Conservation (phyloP, 192 early-diverging fungal species). For the Rhizophagus prolifer region DNA sequence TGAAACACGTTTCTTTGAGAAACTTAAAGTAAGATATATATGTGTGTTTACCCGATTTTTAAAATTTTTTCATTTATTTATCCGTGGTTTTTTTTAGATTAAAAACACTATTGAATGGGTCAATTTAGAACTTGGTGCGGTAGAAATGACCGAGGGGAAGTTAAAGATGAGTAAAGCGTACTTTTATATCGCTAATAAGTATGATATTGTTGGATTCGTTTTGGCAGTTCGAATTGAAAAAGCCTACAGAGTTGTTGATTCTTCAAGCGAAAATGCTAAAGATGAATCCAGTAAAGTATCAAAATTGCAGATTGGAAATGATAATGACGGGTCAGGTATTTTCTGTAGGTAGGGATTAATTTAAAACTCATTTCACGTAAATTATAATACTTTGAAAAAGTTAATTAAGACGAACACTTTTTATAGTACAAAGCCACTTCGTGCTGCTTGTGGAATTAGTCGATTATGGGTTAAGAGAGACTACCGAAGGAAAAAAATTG, state of each 20-base stretch:
- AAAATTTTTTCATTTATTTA: not conserved
- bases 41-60: not conserved
- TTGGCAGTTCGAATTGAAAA: conserved; percentile 41
- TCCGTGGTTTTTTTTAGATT: conserved; percentile 26
- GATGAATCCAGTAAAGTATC: not conserved
- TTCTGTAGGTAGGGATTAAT: not conserved
- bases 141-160: conserved; percentile 37
- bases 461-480: conserved; percentile 47
- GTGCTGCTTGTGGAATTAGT: conserved; percentile 47
- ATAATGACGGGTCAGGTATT: conserved; percentile 33
- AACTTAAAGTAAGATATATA: conserved; percentile 36
- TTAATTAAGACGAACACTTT: not conserved
- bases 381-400: not conserved
- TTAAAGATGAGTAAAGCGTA: conserved; percentile 43
- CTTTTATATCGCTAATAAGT: conserved; percentile 43
- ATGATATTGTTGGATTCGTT: conserved; percentile 46
- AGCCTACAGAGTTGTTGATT: conserved; percentile 35
- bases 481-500: conserved; percentile 38
- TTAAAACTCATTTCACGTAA: not conserved
- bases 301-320: conserved; percentile 29
- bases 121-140: conserved; percentile 42
- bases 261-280: not conserved
- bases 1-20: conserved; percentile 35
- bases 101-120: conserved; percentile 38
- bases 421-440: conserved; percentile 35